Evolutionary conservation across 164 flowering plant species (phyloP), one percentile per base, ranked within the genome.

Genomic region (Vitis cinerea): DNA sequence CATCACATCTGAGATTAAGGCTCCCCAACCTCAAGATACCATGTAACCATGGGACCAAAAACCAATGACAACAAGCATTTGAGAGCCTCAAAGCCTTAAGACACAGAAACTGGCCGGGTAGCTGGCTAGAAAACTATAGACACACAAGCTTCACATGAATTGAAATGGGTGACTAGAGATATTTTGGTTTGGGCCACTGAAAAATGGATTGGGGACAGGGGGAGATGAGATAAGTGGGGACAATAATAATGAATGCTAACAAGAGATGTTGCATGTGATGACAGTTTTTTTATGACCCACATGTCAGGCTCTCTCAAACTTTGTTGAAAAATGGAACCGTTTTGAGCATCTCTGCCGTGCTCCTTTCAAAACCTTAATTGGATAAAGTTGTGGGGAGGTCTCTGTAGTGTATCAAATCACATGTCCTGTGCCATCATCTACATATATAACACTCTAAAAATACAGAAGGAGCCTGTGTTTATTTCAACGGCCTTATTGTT

Each of bases 361-460:
- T 63, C 49, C 63, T 49, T 64, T 62, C 11, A 9, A 16, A 61
- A 62, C 72, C 72, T 62, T 63, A 70, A 70, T 11, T 47, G 56
- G 49, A 54, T 13, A 63, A 70, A 56, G 62, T 62, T 48, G 17
- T 47, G 47, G 30, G 15, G 16, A 12, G 3, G 14, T 13, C 19
- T 13, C 19, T 70, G 66, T 37, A 44, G 10, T 50, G 55, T 61
- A 52, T 61, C 27, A 69, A 27, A 61, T 60, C 63, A 61, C 17
- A 61, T 61, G 63, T 57, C 59, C 13, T 17, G 9, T 57, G 59
- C 29, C 59, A 57, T 57, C 59, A 16, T n/a, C 59, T 8, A 57
- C 10, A 10, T 23, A 61, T 8, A 31, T 30, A 23, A 23, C 27
- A 23, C 27, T 23, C 27, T 23, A 23, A 23, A 23, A 23, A 23